These are phyloP conservation scores for Ophiocordyceps robertsii DNA, from an alignment of 2,329 filamentous ascomycete species.

Conservation along the genomic window DNA sequence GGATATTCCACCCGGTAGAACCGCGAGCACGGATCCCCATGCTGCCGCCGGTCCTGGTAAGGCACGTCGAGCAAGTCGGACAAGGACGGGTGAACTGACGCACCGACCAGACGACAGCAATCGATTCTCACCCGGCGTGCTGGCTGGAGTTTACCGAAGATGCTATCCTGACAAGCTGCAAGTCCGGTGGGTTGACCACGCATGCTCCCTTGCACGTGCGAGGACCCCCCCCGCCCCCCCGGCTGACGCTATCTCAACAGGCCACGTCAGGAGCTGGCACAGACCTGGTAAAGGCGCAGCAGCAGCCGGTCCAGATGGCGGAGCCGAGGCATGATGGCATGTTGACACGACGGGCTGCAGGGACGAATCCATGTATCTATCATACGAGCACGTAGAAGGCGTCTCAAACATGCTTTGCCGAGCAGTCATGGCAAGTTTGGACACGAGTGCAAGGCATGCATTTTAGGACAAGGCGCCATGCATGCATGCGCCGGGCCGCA, in stretches of 20 bases:
- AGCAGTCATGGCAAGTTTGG: background rate
- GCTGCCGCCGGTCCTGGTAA: slow-evolving; percentile 79
- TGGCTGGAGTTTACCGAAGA: slow-evolving; percentile 93
- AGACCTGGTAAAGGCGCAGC: slow-evolving; percentile 30
- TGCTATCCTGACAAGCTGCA: slow-evolving; percentile 83
- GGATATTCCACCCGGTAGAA: slow-evolving; percentile 68
- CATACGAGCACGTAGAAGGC: background rate
- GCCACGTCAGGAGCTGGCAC: slow-evolving; percentile 64
- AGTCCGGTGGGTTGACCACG: slow-evolving; percentile 54
- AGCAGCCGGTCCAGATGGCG: background rate
- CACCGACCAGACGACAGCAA: slow-evolving; percentile 51
- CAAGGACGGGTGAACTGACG: slow-evolving; percentile 1
- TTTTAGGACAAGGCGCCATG: too few relatives aligned
- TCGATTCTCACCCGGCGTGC: slow-evolving; percentile 75
- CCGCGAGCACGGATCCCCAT: slow-evolving; percentile 73
- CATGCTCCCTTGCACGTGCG: background rate
- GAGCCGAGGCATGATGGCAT: background rate
- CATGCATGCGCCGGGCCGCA: too few relatives aligned
- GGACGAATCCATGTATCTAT: background rate
- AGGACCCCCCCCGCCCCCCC: too few relatives aligned
- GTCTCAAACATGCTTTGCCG: too few relatives aligned
- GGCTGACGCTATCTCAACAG: slow-evolving; percentile 26
- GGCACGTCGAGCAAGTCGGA: slow-evolving; percentile 12
- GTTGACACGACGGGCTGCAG: background rate
- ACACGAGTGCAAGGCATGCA: too few relatives aligned